phyloP scores from a whole-genome alignment of 345 rosid genomes.

The Gossypium anomalum region DNA sequence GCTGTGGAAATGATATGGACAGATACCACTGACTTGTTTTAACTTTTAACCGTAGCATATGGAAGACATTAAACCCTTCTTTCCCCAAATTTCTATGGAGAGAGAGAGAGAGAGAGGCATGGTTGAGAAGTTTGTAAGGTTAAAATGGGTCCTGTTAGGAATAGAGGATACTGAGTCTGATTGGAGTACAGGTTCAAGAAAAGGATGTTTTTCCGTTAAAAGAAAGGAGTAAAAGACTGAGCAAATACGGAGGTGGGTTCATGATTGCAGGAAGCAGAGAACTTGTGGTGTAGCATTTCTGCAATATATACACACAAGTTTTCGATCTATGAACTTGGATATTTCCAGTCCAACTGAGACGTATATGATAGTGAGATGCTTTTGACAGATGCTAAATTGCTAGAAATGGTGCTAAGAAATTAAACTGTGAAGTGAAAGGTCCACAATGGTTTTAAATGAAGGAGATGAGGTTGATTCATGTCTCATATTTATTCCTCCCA shows the following conservation, averaged over 20 bases:
- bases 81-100: no score
- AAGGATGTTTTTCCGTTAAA: neutral
- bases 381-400: neutral
- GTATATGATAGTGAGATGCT: neutral
- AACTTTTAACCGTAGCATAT: neutral
- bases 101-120: neutral
- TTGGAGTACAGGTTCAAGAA: neutral
- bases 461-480: neutral
- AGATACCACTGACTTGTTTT: neutral
- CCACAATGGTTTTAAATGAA: neutral
- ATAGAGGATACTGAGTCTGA: no score
- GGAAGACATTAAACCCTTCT: no score
- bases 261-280: neutral
- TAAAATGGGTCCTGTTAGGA: neutral
- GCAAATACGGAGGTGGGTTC: neutral
- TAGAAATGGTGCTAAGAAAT: neutral
- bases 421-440: neutral
- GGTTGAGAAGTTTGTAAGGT: neutral
- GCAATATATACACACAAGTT: neutral
- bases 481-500: constrained; percentile 26
- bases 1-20: neutral
- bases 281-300: neutral
- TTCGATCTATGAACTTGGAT: neutral
- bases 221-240: neutral
- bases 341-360: neutral